These are phyloP conservation scores for Trametes sp. DNA, from an alignment of 1,284 basidiomycete genomes.

Conservation along the genomic window DNA sequence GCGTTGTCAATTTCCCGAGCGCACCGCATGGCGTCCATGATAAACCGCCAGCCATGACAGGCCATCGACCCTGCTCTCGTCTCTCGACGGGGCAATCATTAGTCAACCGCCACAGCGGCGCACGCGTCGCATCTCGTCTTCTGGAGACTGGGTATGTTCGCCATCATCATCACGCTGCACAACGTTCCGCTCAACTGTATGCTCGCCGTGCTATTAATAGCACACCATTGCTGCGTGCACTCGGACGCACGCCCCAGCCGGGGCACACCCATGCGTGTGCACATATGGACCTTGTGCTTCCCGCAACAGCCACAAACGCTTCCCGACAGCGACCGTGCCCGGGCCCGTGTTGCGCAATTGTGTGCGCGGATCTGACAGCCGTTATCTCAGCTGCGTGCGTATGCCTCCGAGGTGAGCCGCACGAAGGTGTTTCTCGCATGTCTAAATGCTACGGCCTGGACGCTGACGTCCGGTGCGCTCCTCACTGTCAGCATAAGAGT, in stretches of 20 bases:
- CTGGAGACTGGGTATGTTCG: constrained; percentile 5
- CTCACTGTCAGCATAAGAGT: too few relatives aligned
- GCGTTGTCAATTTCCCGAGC: constrained; percentile 1
- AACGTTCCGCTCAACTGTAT: neutral
- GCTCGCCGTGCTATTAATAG: constrained; percentile 1
- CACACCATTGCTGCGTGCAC: neutral
- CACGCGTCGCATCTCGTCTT: constrained; percentile 1
- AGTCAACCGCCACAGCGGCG: neutral
- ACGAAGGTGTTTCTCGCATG: neutral
- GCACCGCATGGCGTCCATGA: constrained; percentile 10
- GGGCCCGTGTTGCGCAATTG: neutral
- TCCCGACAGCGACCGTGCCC: neutral
- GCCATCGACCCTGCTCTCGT: neutral
- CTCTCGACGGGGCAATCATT: constrained; percentile 1
- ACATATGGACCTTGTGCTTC: constrained; percentile 16
- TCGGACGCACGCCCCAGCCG: neutral
- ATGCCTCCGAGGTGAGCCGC: neutral
- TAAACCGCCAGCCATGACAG: neutral
- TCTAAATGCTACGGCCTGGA: neutral
- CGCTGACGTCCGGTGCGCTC: too few relatives aligned
- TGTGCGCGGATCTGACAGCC: neutral
- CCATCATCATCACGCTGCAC: constrained; percentile 1
- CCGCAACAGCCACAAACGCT: constrained; percentile 14
- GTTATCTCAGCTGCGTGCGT: constrained; percentile 19
- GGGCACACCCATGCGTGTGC: constrained; percentile 2